Evolutionary conservation across 805 yeast species (phyloP).

Genomic region (Yarrowia osloensis): DNA sequence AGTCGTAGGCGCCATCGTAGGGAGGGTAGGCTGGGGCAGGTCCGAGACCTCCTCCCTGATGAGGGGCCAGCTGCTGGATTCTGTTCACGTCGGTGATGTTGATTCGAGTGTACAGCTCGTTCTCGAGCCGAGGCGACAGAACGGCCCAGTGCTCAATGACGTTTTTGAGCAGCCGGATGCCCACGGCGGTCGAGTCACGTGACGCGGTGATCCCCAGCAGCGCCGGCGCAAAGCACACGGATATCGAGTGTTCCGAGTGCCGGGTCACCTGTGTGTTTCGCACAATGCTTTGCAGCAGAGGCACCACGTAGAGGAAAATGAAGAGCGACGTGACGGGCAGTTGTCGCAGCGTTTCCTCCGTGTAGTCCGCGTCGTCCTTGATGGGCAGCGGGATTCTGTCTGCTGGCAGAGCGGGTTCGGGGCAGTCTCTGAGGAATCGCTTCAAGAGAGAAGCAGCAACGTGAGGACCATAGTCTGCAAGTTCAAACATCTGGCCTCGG

Average conservation of each 20-base stretch:
- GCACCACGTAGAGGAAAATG: conserved; percentile 38
- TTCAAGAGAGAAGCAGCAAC: conserved; percentile 51
- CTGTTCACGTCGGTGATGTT: conserved; percentile 7
- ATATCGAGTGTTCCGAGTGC: conserved; percentile 46
- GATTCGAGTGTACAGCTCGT: conserved; percentile 19
- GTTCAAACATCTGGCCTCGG: conserved; percentile 55
- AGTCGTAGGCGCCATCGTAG: conserved; percentile 11
- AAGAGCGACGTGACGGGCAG: conserved; percentile 23
- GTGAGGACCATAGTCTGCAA: conserved; percentile 59
- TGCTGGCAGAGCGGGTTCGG: conserved; percentile 56
- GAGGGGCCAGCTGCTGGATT: conserved; percentile 14
- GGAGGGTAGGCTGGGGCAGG: conserved; percentile 5
- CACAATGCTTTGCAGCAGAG: conserved; percentile 49
- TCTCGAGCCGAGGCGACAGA: conserved; percentile 36
- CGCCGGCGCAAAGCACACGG: conserved; percentile 56
- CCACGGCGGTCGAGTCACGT: conserved; percentile 53
- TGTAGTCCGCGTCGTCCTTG: conserved; percentile 51
- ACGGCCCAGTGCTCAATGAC: conserved; percentile 54
- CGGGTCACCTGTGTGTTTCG: conserved; percentile 44
- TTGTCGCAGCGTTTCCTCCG: conserved; percentile 44
- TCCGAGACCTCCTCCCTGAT: not conserved
- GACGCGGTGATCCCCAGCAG: conserved; percentile 55
- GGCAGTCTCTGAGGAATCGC: conserved; percentile 53
- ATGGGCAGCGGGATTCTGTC: conserved; percentile 56
- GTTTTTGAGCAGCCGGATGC: conserved; percentile 56